A percentile compares a stretch with the other conserved stretches of the same genome.
Evolutionary conservation across 768 basidiomycete species (phyloP).

Genomic region (Asterophora lycoperdoides): DNA sequence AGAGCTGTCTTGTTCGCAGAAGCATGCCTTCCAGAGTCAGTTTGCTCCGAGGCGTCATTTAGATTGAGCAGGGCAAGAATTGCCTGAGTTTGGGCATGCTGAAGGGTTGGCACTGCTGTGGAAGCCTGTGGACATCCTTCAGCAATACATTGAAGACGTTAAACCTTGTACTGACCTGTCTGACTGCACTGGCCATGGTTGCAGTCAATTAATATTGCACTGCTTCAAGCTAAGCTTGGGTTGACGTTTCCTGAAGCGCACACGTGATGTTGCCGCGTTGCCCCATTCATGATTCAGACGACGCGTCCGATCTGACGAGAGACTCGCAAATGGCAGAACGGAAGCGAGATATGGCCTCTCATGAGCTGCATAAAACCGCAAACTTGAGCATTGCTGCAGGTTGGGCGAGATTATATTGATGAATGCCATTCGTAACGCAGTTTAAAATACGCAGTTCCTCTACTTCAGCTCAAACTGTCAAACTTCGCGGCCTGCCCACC

Average conservation of each 20-base stretch:
- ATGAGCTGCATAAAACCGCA: too few relatives aligned
- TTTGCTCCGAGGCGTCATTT: slow-evolving; percentile 53
- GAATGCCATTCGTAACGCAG: too few relatives aligned
- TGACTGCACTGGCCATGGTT: slow-evolving; percentile 31
- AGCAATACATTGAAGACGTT: slow-evolving; percentile 6
- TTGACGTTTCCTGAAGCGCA: slow-evolving; percentile 4
- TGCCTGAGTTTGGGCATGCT: slow-evolving; percentile 84
- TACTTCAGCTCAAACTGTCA: too few relatives aligned
- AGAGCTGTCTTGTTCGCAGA: slow-evolving; percentile 48
- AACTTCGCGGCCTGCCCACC: too few relatives aligned
- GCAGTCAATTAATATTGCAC: too few relatives aligned
- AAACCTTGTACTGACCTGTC: slow-evolving; percentile 27
- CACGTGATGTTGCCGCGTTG: slow-evolving; percentile 12
- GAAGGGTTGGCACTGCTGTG: slow-evolving; percentile 55
- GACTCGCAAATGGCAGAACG: too few relatives aligned
- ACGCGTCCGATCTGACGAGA: too few relatives aligned
- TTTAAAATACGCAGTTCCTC: too few relatives aligned
- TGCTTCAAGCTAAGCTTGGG: too few relatives aligned
- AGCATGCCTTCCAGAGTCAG: slow-evolving; percentile 32
- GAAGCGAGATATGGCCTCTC: too few relatives aligned
- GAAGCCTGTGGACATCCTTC: slow-evolving; percentile 20
- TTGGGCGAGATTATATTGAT: too few relatives aligned
- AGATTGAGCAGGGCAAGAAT: slow-evolving; percentile 85
- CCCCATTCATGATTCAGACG: not conserved
- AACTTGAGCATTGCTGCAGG: too few relatives aligned